phyloP scores from a whole-genome alignment of 208 protist genomes.

The Wallacemonas sp. region DNA sequence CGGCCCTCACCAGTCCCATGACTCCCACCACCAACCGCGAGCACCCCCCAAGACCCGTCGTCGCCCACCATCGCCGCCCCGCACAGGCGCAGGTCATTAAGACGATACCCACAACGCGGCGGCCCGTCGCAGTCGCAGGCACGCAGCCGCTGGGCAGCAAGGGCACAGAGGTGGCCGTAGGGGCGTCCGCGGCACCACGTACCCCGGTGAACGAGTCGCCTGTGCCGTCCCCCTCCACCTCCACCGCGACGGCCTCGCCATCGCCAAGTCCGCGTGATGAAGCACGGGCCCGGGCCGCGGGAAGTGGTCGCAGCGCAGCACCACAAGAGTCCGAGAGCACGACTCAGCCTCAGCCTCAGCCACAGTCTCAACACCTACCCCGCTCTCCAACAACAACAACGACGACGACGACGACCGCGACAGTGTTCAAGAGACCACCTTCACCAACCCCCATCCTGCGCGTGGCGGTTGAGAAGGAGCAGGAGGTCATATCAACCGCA shows the following conservation, averaged over 20 bases:
- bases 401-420: neutral
- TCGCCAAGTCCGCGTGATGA: conserved; percentile 1
- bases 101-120: too few relatives aligned
- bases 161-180: too few relatives aligned
- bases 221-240: neutral
- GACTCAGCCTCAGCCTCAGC: neutral
- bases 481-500: too few relatives aligned
- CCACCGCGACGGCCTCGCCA: neutral
- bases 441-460: neutral
- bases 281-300: neutral
- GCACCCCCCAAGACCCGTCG: too few relatives aligned
- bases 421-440: neutral
- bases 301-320: neutral
- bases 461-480: conserved; percentile 9
- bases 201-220: neutral
- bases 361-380: too few relatives aligned
- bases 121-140: too few relatives aligned
- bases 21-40: too few relatives aligned
- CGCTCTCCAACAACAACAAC: neutral
- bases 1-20: too few relatives aligned
- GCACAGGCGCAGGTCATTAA: too few relatives aligned
- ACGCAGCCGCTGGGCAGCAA: too few relatives aligned
- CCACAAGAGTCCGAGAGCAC: too few relatives aligned
- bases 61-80: too few relatives aligned
- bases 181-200: neutral